Conservation (phyloP, 1,284 basidiomycete genomes). For the Phaffia rhodozyma region DNA sequence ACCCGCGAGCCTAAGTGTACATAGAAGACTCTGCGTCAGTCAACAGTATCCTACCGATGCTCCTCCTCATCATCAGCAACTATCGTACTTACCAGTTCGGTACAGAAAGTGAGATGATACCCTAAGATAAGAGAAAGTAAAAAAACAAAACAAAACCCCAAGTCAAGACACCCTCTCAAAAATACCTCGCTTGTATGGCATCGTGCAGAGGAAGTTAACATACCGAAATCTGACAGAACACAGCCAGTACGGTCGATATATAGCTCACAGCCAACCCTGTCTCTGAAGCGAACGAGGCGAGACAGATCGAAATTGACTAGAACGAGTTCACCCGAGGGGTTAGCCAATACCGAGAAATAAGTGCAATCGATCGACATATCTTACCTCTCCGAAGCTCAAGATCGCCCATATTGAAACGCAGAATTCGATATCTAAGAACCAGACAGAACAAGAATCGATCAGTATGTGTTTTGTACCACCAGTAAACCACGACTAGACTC, state of each 20-base stretch:
- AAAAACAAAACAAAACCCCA: no score
- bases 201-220: no score
- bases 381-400: slow-evolving; percentile 34
- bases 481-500: neutral
- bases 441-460: neutral
- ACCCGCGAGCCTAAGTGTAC: slow-evolving; percentile 29
- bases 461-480: neutral
- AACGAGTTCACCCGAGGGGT: neutral
- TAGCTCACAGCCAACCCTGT: slow-evolving; percentile 32
- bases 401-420: slow-evolving; percentile 34
- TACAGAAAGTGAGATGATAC: slow-evolving; percentile 3
- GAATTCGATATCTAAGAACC: slow-evolving; percentile 30
- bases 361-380: slow-evolving; percentile 29
- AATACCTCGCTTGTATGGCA: no score
- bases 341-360: neutral
- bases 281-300: slow-evolving; percentile 22
- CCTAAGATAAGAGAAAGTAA: neutral
- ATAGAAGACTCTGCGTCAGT: slow-evolving; percentile 4
- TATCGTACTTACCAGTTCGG: neutral
- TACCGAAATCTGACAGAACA: slow-evolving; percentile 21
- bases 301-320: slow-evolving; percentile 25
- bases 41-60: neutral
- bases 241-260: slow-evolving; percentile 32
- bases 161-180: no score
- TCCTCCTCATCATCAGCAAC: no score